Base-by-base conservation (phyloP, 345 rosid genomes). In the Cardamine chenopodiifolia region DNA sequence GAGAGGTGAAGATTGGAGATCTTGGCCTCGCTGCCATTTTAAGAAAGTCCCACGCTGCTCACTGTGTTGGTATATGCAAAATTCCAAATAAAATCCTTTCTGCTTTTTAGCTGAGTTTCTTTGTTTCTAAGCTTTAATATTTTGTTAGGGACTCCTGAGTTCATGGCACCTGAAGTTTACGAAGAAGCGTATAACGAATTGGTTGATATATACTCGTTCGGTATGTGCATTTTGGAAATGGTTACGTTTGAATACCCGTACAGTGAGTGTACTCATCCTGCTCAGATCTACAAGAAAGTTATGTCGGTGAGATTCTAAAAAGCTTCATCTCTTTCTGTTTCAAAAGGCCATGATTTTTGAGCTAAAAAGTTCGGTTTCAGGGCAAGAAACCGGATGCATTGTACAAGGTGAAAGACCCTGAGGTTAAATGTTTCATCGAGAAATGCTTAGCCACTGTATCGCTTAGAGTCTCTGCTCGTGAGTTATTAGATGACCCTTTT, bases 231-330 rank as follows among this genome's bases (percentile, higher is more conserved):
- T 53, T 80, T 96, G 80, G 99, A 96, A 75, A 90, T 92, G 99
- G 95, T 96, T 53, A 92, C 98, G 20, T 89, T 92, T 79, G 99
- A 96, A 61, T 96, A 96, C 71, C 99, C 99, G 0, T 96, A 96
- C 68, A 89, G 96, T 17, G 99, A 96, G 68, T 96, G 99, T 79
- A 83, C 80, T 40, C 91, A 92, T 71, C 91, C 98, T 66, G 99
- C 97, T 64, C 99, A 96, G 81, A 96, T 96, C 81, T 96, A 92
- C 88, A 96, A 92, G 88, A 96, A 96, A 92, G 99, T 96, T 49
- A 82, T 86, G 53, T 89, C 99, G 23, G 99, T 96, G 86, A 88
- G 98, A 65, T 22, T 75, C 32, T 44, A 17, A 20, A 70, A 34
- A 34, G 19, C 28, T 76, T 54, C 13, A 44, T 59, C 20, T 67